These are phyloP conservation scores for Ulota crispa DNA, from an alignment of 225 moss, liverwort and hornwort species.

Conservation along the genomic window DNA sequence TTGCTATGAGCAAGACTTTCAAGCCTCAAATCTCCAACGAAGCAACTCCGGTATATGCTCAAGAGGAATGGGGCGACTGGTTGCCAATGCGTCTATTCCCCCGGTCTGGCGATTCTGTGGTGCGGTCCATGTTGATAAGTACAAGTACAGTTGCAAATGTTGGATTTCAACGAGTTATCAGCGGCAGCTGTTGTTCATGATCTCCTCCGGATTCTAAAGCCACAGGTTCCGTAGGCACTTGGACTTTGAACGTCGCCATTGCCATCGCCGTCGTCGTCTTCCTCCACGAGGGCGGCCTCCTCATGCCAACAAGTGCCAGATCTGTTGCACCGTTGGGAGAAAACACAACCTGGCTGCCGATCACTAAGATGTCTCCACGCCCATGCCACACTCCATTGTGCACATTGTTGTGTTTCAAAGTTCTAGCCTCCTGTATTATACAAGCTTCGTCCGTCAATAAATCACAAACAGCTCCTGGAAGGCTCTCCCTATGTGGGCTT, in stretches of 20 bases:
- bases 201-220: slow-evolving; percentile 32
- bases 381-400: slow-evolving; percentile 73
- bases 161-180: slow-evolving; percentile 40
- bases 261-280: slow-evolving; percentile 13
- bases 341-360: slow-evolving; percentile 65
- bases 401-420: slow-evolving; percentile 59
- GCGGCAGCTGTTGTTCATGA: slow-evolving; percentile 40
- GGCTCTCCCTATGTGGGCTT: neutral
- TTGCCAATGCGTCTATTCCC: slow-evolving; percentile 8
- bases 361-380: slow-evolving; percentile 54
- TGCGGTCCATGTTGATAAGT: neutral
- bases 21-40: neutral
- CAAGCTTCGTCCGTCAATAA: neutral
- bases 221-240: slow-evolving; percentile 17
- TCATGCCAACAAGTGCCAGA: slow-evolving; percentile 35
- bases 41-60: neutral
- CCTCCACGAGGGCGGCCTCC: slow-evolving; percentile 54
- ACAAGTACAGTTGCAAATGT: neutral
- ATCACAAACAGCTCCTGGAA: neutral
- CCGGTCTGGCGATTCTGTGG: neutral
- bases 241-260: slow-evolving; percentile 15
- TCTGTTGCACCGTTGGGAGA: slow-evolving; percentile 37
- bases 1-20: neutral
- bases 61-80: slow-evolving; percentile 9
- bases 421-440: slow-evolving; percentile 56